Percentiles rank a stretch among this genome's conserved stretches.
These are phyloP conservation scores for Pseudonectria foliicola DNA, from an alignment of 2,329 filamentous ascomycete genomes.

Conservation along the genomic window DNA sequence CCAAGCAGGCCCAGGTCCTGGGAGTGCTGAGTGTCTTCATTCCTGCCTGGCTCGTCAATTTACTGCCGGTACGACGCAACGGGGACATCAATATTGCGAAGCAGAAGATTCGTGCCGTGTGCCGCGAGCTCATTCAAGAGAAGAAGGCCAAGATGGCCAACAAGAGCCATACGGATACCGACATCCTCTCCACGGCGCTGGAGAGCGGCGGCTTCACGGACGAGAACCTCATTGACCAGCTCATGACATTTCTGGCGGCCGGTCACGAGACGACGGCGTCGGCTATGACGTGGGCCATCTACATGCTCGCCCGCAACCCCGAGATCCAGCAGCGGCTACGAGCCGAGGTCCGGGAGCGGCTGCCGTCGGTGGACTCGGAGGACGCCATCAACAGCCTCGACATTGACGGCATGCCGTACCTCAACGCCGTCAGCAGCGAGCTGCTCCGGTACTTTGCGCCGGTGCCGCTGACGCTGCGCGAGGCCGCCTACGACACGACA, in stretches of 20 bases:
- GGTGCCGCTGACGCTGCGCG: slow-evolving; percentile 63
- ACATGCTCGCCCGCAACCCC: slow-evolving; percentile 60
- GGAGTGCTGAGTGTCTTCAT: slow-evolving; percentile 55
- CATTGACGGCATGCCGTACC: slow-evolving; percentile 69
- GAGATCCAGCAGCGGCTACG: slow-evolving; percentile 61
- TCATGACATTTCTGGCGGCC: slow-evolving; percentile 84
- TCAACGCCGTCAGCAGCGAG: slow-evolving; percentile 74
- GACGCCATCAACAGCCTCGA: slow-evolving; percentile 35
- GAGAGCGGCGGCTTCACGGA: slow-evolving; percentile 69
- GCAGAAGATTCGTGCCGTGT: slow-evolving; percentile 55
- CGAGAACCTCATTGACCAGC: slow-evolving; percentile 75
- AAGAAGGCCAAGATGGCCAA: slow-evolving; percentile 53
- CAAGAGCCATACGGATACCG: slow-evolving; percentile 47
- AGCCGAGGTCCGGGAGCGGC: slow-evolving; percentile 54
- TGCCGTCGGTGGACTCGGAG: slow-evolving; percentile 42
- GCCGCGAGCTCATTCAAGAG: slow-evolving; percentile 59
- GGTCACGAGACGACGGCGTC: slow-evolving; percentile 75
- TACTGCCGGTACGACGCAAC: slow-evolving; percentile 66
- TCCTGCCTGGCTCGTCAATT: slow-evolving; percentile 51
- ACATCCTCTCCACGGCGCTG: slow-evolving; percentile 77
- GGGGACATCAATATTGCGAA: slow-evolving; percentile 51
- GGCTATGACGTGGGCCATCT: slow-evolving; percentile 68
- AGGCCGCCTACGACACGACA: slow-evolving; percentile 55
- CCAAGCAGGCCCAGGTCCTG: slow-evolving; percentile 45
- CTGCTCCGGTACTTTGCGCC: slow-evolving; percentile 66